These are phyloP conservation scores for Phaeotremella fagi DNA, from an alignment of 768 basidiomycete species.

Conservation along the genomic window DNA sequence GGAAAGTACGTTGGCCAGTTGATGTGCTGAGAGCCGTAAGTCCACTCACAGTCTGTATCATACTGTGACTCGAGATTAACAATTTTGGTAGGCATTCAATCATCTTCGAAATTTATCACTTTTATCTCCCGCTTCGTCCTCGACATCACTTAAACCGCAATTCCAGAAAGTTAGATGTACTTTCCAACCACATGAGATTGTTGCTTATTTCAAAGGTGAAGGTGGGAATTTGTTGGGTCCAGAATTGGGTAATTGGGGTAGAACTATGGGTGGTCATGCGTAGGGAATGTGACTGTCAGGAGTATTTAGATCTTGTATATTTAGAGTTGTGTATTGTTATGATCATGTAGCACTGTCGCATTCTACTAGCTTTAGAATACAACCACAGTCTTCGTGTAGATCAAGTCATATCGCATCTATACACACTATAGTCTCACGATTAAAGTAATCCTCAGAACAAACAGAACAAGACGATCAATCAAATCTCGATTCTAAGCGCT, in stretches of 20 bases:
- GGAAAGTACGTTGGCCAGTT: conserved; percentile 40
- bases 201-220: conserved; percentile 45
- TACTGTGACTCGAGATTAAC: too few species aligned
- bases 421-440: too few species aligned
- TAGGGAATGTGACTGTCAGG: conserved; percentile 1
- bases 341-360: not conserved
- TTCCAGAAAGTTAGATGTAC: conserved; percentile 71
- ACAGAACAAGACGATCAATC: too few species aligned
- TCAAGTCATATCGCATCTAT: not conserved
- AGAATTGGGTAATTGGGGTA: conserved; percentile 45
- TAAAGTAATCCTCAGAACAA: too few species aligned
- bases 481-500: not conserved
- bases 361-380: not conserved
- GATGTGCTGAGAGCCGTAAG: conserved; percentile 55
- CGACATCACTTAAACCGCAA: conserved; percentile 55
- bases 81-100: conserved; percentile 66
- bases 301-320: not conserved
- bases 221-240: conserved; percentile 39
- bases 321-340: not conserved
- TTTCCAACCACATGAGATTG: conserved; percentile 61
- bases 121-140: conserved; percentile 55
- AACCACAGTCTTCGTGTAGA: too few species aligned
- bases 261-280: conserved; percentile 44
- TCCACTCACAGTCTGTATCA: too few species aligned
- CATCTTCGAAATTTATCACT: conserved; percentile 57